Conservation (phyloP, 495 filamentous ascomycete genomes). For the Cercophora samala region DNA sequence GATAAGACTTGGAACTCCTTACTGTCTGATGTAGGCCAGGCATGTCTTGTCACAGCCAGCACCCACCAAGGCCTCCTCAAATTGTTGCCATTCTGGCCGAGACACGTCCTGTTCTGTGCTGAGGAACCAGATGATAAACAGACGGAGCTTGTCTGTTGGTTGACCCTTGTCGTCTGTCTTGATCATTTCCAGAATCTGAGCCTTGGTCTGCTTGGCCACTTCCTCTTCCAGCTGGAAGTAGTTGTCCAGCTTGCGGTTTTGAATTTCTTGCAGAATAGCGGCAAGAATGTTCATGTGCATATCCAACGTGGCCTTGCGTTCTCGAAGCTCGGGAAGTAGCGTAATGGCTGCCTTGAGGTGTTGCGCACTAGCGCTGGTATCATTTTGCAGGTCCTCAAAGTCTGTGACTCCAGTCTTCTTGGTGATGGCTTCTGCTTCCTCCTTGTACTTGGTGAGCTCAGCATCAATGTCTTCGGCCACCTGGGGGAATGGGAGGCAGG, state of each 20-base stretch:
- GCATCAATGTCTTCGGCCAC: slow-evolving; percentile 84
- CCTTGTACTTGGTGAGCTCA: slow-evolving; percentile 90
- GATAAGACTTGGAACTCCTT: slow-evolving; percentile 29
- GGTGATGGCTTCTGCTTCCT: slow-evolving; percentile 91
- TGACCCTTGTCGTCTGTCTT: slow-evolving; percentile 77
- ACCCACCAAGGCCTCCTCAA: slow-evolving; percentile 78
- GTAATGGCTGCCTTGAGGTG: slow-evolving; percentile 96
- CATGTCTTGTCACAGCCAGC: slow-evolving; percentile 70
- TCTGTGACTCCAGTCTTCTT: slow-evolving; percentile 91
- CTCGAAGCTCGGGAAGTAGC: slow-evolving; percentile 83
- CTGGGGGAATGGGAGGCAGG: slow-evolving; percentile 89
- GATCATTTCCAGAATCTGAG: slow-evolving; percentile 84
- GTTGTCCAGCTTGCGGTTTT: slow-evolving; percentile 85
- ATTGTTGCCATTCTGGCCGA: slow-evolving; percentile 75
- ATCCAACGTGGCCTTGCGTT: slow-evolving; percentile 85
- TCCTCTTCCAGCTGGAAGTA: slow-evolving; percentile 96
- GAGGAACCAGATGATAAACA: slow-evolving; percentile 97
- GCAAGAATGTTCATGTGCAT: slow-evolving; percentile 88
- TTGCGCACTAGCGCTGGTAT: slow-evolving; percentile 80
- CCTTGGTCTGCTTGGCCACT: slow-evolving; percentile 86
- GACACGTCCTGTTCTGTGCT: slow-evolving; percentile 89
- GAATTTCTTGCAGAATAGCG: slow-evolving; percentile 30
- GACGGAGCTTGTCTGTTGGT: slow-evolving; percentile 79
- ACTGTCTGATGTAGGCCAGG: slow-evolving; percentile 82
- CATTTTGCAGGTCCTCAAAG: slow-evolving; percentile 89